Conservation (phyloP, 768 basidiomycete genomes). For the Suillus discolor region DNA sequence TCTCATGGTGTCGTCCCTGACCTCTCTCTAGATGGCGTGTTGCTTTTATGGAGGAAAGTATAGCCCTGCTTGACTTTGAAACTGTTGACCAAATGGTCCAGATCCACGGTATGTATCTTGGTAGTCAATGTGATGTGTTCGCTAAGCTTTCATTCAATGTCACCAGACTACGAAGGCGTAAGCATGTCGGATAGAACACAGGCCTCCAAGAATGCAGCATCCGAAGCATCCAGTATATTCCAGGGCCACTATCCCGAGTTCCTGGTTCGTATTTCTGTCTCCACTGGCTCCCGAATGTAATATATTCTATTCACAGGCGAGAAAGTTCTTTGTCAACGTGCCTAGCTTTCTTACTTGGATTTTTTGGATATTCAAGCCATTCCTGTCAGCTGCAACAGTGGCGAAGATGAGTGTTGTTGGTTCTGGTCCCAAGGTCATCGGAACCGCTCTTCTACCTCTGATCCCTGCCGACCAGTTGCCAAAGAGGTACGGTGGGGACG, state of each 20-base stretch:
- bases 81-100: conserved; percentile 74
- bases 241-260: conserved; percentile 79
- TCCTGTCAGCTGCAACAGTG: conserved; percentile 71
- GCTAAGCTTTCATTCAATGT: background rate
- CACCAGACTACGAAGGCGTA: conserved; percentile 75
- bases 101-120: conserved; percentile 56
- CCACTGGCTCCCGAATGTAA: background rate
- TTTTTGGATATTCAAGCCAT: conserved; percentile 81
- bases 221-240: conserved; percentile 75
- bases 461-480: conserved; percentile 65
- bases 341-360: conserved; percentile 78
- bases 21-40: conserved; percentile 66
- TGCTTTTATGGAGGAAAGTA: conserved; percentile 70
- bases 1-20: conserved; percentile 8
- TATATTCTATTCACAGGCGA: conserved; percentile 42
- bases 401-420: conserved; percentile 84
- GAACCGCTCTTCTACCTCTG: conserved; percentile 57
- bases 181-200: conserved; percentile 64
- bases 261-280: conserved; percentile 45
- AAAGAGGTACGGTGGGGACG: conserved; percentile 69
- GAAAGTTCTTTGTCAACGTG: conserved; percentile 84
- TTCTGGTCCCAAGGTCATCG: conserved; percentile 56
- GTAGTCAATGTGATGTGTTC: no score
- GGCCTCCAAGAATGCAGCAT: conserved; percentile 77
- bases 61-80: conserved; percentile 67